Evolutionary conservation across 441 rosid genomes (phyloP), one percentile per base, ranked within the genome.

Genomic region (Jatropha podagrica): DNA sequence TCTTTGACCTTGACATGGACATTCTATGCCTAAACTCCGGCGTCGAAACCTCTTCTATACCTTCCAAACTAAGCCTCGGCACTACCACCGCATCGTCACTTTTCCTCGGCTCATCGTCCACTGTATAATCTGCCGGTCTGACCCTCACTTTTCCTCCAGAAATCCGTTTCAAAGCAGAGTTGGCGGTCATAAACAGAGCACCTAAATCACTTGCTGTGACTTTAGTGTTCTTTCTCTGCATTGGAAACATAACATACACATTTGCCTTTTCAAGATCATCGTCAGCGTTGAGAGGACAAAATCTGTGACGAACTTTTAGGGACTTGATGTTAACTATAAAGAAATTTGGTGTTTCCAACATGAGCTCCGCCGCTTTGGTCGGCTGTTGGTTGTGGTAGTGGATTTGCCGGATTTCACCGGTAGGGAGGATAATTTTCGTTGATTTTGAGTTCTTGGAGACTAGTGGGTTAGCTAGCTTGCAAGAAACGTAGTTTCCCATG

Each of bases 401-500:
- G 76, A 90, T 54, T n/a, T 83, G 81, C 68, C 79, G 83, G 76
- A 91, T 74, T 77, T 88, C 90, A 4, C 98, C 92, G 26, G 81
- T 71, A 0, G 97, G 98, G 20, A 91, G 82, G 56, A 93, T 75
- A 44, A 91, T 91, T 81, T 80, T 88, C 15, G 83, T 87, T 23
- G 86, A 65, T 68, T 76, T 78, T 0, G 86, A 74, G 64, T 75
- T 72, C 20, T 74, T 84, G 27, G 55, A 72, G 3, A 69, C 20
- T 15, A 27, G 65, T 10, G 81, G 88, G 67, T 71, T 80, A 38
- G 90, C 63, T 4, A 92, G 73, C 0, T 81, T 76, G 72, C 90
- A 89, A 18, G 93, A 86, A 56, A 82, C 86, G 68, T 88, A 82
- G 83, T 92, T 92, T 40, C 97, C 97, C 97, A 92, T 92, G 1